These are phyloP conservation scores for Colletotrichum simmondsii DNA, from an alignment of 2,329 filamentous ascomycete genomes.

Conservation along the genomic window DNA sequence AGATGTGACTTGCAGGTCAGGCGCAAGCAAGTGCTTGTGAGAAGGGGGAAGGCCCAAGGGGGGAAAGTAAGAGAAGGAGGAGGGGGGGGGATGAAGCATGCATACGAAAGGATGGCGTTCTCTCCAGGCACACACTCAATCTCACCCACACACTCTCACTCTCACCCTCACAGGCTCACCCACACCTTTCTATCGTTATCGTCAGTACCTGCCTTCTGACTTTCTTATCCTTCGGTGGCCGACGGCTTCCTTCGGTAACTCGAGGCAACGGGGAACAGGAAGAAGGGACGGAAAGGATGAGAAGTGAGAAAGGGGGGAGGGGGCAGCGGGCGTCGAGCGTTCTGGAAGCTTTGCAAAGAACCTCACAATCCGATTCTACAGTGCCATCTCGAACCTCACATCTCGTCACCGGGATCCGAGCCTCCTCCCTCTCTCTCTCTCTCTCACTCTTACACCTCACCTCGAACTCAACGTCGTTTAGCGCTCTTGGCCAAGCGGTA, in stretches of 20 bases:
- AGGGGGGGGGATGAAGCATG: neutral
- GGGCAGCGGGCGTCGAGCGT: neutral
- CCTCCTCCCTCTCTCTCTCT: neutral
- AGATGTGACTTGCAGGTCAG: conserved; percentile 21
- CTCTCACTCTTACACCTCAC: neutral
- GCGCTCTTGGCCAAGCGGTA: neutral
- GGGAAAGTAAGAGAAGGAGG: neutral
- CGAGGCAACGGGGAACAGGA: neutral
- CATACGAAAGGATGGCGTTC: neutral
- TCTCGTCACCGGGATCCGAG: neutral
- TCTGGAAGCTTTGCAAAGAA: conserved; percentile 23
- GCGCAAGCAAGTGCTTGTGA: neutral
- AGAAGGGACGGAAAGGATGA: neutral
- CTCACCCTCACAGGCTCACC: neutral
- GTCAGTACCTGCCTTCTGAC: conserved; percentile 1
- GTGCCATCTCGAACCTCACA: neutral
- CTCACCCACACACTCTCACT: neutral
- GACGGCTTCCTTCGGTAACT: conserved; percentile 32
- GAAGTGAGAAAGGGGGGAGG: neutral
- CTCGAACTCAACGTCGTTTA: neutral
- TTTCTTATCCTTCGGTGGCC: neutral
- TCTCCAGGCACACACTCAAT: neutral
- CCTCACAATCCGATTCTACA: neutral
- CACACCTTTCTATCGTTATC: conserved; percentile 6
- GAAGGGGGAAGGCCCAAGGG: neutral